Evolutionary conservation across 495 filamentous ascomycete genomes (phyloP), one percentile per base, ranked within the genome.

Genomic region (Penicillium pulvis): DNA sequence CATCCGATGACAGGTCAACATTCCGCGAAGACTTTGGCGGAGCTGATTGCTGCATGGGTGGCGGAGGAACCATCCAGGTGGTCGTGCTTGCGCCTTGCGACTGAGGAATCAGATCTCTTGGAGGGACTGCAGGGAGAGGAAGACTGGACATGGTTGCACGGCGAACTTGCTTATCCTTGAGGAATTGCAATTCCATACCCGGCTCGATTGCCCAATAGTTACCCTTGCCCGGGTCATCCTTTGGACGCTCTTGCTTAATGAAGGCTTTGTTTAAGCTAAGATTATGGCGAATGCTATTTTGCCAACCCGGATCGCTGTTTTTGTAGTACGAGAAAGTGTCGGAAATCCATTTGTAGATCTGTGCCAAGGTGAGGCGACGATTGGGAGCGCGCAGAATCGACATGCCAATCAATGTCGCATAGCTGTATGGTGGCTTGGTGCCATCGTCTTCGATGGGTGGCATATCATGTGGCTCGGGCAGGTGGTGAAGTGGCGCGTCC

Each of bases 311-410:
- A 55, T 96, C 91, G 35, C 86, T 82, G 17, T 85, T 83, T 55
- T 86, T 86, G 76, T 97, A 98, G 72, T 90, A 96, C 3, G 82
- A 84, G 70, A 91, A 98, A 4, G 88, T 94, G 68, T 98, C 91
- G 1, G 91, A 92, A 57, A 98, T 98, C 94, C 94, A 98, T 67
- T 94, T 96, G 83, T 98, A 98, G 60, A 98, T 98, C 69, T 97
- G 93, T n/a, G 92, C 86, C 1, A 98, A 80, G 2, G 94, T 97
- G 50, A 98, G 77, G 41, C 90, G 87, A 23, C 91, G 86, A 43
- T 90, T 87, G 30, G 90, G 86, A 6, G 94, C 90, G 42, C 94
- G 87, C 19, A 98, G 77, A 64, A 98, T 98, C 23, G 94, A 90
- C 92, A 97, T 97, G 60, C 91, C 94, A 63, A 98, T 98, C 41